These are phyloP conservation scores for Boletellus sp. DNA, from an alignment of 768 basidiomycete species.

Conservation along the genomic window DNA sequence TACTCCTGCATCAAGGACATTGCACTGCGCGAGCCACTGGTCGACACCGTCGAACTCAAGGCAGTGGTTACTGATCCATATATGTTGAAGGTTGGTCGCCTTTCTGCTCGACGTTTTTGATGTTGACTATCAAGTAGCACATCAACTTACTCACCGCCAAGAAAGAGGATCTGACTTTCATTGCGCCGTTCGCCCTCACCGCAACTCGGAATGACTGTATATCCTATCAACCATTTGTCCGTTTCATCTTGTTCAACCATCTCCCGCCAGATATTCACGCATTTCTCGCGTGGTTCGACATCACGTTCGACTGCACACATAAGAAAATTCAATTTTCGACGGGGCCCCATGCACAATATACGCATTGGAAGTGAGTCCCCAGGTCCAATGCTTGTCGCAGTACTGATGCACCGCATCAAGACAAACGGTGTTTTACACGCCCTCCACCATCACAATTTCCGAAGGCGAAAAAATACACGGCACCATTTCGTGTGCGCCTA, in stretches of 20 bases:
- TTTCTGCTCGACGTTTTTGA: neutral
- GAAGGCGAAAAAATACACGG: constrained; percentile 75
- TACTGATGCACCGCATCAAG: constrained; percentile 34
- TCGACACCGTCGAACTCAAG: constrained; percentile 98
- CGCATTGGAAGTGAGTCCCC: constrained; percentile 85
- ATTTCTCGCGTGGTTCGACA: constrained; percentile 99
- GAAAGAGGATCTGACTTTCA: constrained; percentile 93
- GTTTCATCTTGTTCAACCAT: neutral
- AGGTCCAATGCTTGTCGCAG: neutral
- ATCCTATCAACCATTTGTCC: constrained; percentile 25
- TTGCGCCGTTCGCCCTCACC: constrained; percentile 70
- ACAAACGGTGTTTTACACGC: constrained; percentile 98
- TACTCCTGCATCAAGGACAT: constrained; percentile 99
- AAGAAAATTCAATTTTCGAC: constrained; percentile 96
- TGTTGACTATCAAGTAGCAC: constrained; percentile 46
- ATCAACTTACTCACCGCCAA: constrained; percentile 88
- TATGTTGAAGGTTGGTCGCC: constrained; percentile 68
- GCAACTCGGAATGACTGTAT: constrained; percentile 90
- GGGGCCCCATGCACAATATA: constrained; percentile 95
- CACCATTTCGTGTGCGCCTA: constrained; percentile 75
- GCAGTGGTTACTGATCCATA: constrained; percentile 92
- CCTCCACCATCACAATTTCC: constrained; percentile 63
- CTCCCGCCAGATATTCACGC: constrained; percentile 78
- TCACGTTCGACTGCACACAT: constrained; percentile 92
- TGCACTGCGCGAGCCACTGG: constrained; percentile 91